These are phyloP conservation scores for Colletotrichum musicola DNA, from an alignment of 2,329 filamentous ascomycete species.

Conservation along the genomic window DNA sequence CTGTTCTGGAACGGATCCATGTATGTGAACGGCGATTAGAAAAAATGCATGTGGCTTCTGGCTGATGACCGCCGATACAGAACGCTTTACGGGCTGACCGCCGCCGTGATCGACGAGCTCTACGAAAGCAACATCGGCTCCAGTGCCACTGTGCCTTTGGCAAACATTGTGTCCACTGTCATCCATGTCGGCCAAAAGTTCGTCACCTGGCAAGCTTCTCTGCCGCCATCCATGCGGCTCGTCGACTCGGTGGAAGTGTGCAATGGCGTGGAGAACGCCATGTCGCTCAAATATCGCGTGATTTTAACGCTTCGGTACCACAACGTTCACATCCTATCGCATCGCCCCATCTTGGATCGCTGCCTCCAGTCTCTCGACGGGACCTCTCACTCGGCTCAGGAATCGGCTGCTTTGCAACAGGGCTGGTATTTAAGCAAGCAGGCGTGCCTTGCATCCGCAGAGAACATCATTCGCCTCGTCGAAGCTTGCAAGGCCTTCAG, in stretches of 20 bases:
- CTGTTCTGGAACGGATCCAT: conserved; percentile 51
- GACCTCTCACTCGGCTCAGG: conserved; percentile 15
- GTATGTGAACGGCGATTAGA: conserved; percentile 39
- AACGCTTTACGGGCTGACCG: conserved; percentile 49
- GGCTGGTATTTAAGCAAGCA: conserved; percentile 41
- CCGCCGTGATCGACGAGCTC: conserved; percentile 53
- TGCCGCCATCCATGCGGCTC: conserved; percentile 48
- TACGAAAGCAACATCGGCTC: conserved; percentile 60
- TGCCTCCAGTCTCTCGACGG: conserved; percentile 39
- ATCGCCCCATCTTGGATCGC: conserved; percentile 46
- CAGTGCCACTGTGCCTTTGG: conserved; percentile 42
- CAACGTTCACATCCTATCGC: conserved; percentile 48
- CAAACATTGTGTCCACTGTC: conserved; percentile 49
- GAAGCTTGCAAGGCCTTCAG: conserved; percentile 37
- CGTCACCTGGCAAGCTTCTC: conserved; percentile 50
- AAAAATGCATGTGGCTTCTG: not conserved
- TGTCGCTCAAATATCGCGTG: conserved; percentile 52
- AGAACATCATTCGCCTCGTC: conserved; percentile 43
- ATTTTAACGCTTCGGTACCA: conserved; percentile 52
- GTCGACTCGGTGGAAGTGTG: conserved; percentile 43
- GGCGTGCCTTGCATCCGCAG: conserved; percentile 43
- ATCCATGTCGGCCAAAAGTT: conserved; percentile 55
- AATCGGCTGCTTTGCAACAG: conserved; percentile 40
- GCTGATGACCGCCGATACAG: conserved; percentile 32
- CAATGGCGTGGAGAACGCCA: conserved; percentile 34